These are phyloP conservation scores for Alloascoidea africana DNA, from an alignment of 805 yeast genomes.

Conservation along the genomic window DNA sequence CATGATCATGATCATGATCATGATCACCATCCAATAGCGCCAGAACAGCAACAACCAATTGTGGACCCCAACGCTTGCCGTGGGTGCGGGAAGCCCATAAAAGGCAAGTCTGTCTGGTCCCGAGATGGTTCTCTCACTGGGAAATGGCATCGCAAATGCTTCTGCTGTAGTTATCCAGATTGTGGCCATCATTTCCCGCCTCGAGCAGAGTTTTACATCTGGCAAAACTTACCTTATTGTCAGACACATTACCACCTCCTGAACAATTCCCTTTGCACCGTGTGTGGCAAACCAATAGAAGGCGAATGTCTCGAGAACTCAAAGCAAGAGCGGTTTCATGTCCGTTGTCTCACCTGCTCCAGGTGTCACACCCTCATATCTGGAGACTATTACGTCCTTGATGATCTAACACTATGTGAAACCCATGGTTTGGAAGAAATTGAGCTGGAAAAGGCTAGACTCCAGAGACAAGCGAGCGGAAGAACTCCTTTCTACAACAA, in stretches of 20 bases:
- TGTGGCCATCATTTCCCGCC: conserved; percentile 21
- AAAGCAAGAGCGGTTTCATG: conserved; percentile 57
- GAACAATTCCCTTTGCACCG: conserved; percentile 61
- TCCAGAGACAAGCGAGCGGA: no score
- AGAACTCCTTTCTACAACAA: conserved; percentile 1
- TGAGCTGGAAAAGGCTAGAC: conserved; percentile 2
- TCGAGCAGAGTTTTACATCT: conserved; percentile 36
- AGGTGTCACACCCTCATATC: conserved; percentile 27
- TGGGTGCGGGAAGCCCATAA: conserved; percentile 41
- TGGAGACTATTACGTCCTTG: conserved; percentile 17
- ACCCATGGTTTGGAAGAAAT: conserved; percentile 16
- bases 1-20: no score
- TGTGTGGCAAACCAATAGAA: conserved; percentile 67
- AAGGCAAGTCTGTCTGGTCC: conserved; percentile 63
- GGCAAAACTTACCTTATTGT: conserved; percentile 73
- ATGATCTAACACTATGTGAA: conserved; percentile 18
- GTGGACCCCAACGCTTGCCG: conserved; percentile 55
- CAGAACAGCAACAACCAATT: no score
- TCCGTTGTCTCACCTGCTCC: conserved; percentile 53
- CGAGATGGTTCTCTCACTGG: conserved; percentile 52
- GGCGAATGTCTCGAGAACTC: conserved; percentile 83
- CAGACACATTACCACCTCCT: conserved; percentile 56
- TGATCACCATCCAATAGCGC: no score
- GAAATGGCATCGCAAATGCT: conserved; percentile 88
- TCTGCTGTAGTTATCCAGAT: conserved; percentile 55